Conservation (phyloP, 1,284 basidiomycete species). For the Neolentinus lepideus region DNA sequence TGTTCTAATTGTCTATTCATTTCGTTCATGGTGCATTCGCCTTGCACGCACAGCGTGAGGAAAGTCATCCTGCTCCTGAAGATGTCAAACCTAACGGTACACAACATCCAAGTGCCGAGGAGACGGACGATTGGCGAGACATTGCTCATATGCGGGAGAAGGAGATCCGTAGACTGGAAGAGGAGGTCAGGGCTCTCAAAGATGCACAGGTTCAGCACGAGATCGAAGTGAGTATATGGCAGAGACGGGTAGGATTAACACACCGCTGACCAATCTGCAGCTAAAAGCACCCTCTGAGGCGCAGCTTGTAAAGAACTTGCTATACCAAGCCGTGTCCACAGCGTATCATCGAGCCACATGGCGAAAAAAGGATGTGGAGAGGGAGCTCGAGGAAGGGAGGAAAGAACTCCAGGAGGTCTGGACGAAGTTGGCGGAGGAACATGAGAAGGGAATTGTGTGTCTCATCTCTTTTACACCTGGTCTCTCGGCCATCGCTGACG, state of each 20-base stretch:
- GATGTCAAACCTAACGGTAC: background rate
- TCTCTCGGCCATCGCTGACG: background rate
- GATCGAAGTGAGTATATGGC: constrained; percentile 38
- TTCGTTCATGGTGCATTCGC: constrained; percentile 24
- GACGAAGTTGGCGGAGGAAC: constrained; percentile 34
- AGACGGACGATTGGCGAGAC: constrained; percentile 22
- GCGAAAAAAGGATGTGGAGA: background rate
- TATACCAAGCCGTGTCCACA: constrained; percentile 42
- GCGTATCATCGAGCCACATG: background rate
- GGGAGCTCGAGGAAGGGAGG: constrained; percentile 10
- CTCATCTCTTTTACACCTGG: background rate
- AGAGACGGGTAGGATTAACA: constrained; percentile 2
- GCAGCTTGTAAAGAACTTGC: constrained; percentile 34
- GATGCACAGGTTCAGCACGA: constrained; percentile 26
- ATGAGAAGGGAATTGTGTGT: constrained; percentile 38
- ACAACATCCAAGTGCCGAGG: background rate
- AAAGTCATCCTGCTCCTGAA: constrained; percentile 3
- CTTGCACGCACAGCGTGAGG: background rate
- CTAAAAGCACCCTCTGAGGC: constrained; percentile 36
- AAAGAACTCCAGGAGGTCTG: constrained; percentile 34
- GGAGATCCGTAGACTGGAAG: constrained; percentile 38
- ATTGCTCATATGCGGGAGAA: constrained; percentile 32
- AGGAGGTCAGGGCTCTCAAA: constrained; percentile 33
- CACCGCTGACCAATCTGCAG: constrained; percentile 23
- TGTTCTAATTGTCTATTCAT: constrained; percentile 28